A percentile compares a stretch with the other conserved stretches of the same genome.
These are phyloP conservation scores for Pseudogymnoascus sp. DNA, from an alignment of 2,329 filamentous ascomycete genomes.

Conservation along the genomic window DNA sequence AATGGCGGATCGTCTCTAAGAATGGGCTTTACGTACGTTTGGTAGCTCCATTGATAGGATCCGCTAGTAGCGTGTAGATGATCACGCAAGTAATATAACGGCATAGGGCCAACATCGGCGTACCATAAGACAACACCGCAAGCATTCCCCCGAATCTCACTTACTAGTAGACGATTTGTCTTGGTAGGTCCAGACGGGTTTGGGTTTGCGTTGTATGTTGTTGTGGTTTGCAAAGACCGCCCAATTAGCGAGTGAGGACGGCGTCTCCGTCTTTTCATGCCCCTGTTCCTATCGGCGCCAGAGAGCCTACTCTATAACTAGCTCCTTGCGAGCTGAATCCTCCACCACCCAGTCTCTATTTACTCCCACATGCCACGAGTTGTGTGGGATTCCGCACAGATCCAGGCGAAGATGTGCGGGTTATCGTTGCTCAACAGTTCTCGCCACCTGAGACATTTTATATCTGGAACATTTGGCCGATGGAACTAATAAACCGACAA, in stretches of 20 bases:
- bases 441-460: slow-evolving; percentile 8
- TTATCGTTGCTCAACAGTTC: background rate
- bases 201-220: background rate
- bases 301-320: background rate
- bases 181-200: slow-evolving; percentile 3
- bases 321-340: background rate
- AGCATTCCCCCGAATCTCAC: slow-evolving; percentile 3
- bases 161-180: background rate
- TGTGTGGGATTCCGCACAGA: slow-evolving; percentile 6
- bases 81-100: slow-evolving; percentile 4
- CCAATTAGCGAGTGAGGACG: slow-evolving; percentile 3
- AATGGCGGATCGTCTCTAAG: background rate
- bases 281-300: slow-evolving; percentile 5
- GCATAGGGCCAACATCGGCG: background rate
- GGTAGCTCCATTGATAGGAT: slow-evolving; percentile 6
- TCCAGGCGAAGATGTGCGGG: background rate
- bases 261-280: slow-evolving; percentile 6
- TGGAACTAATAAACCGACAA: slow-evolving; percentile 5
- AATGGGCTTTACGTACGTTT: background rate
- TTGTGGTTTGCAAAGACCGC: background rate
- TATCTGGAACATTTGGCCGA: slow-evolving; percentile 7
- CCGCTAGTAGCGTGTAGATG: slow-evolving; percentile 1
- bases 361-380: slow-evolving; percentile 7
- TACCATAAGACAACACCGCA: slow-evolving; percentile 4
- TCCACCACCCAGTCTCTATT: background rate